Conservation (phyloP, 225 moss, liverwort and hornwort species). For the Antitrichia curtipendula region DNA sequence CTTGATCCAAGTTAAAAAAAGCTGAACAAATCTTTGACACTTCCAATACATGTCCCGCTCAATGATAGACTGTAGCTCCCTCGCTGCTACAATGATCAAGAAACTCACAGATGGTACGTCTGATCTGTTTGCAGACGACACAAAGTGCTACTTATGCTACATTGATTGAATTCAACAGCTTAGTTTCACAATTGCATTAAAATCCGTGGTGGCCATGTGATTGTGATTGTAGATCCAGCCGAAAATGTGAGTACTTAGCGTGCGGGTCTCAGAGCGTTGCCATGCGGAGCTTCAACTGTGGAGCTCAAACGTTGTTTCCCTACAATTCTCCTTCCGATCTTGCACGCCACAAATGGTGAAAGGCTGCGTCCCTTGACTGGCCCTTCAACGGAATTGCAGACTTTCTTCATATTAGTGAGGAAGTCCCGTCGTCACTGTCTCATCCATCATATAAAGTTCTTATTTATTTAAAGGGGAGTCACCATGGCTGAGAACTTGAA, state of each 20-base stretch:
- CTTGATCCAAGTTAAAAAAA: background rate
- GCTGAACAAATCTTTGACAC: background rate
- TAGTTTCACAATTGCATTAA: too few relatives aligned
- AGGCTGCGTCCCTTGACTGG: constrained; percentile 11
- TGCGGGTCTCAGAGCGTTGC: background rate
- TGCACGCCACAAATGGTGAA: background rate
- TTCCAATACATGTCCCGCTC: background rate
- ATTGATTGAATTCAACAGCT: background rate
- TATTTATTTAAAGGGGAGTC: background rate
- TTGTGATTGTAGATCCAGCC: background rate
- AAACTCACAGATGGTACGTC: background rate
- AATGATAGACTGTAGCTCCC: background rate
- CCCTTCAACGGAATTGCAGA: background rate
- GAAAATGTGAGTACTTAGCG: background rate
- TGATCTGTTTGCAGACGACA: background rate
- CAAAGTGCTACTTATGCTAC: background rate
- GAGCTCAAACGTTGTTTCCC: constrained; percentile 26
- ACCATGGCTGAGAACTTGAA: fast-evolving
- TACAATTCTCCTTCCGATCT: constrained; percentile 8
- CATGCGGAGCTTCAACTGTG: background rate
- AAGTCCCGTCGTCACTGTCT: background rate
- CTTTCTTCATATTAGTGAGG: background rate
- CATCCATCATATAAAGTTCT: background rate
- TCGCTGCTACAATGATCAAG: background rate
- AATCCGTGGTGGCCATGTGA: background rate